Percentiles rank a stretch among this genome's conserved stretches.
phyloP scores from a whole-genome alignment of 116 monocot species.

The Zostera marina region DNA sequence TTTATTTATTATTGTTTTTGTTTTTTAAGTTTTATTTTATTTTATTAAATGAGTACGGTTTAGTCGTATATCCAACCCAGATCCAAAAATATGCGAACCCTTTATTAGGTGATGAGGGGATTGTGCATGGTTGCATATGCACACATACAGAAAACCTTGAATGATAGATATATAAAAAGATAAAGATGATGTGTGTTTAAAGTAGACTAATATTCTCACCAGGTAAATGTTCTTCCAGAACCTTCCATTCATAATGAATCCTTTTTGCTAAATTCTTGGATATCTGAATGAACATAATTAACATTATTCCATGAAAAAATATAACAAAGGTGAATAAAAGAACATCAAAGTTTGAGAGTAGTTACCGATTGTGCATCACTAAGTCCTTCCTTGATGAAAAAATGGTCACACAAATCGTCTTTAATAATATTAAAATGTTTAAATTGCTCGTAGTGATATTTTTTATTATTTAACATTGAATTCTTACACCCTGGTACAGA shows the following conservation, averaged over 20 bases:
- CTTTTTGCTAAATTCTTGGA: conserved; percentile 49
- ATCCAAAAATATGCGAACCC: too few relatives aligned
- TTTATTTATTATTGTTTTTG: too few relatives aligned
- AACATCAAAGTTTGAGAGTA: neutral
- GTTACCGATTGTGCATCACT: conserved; percentile 10
- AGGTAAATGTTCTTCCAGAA: conserved; percentile 12
- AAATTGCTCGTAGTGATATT: conserved; percentile 9
- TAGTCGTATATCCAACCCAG: too few relatives aligned
- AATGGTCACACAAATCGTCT: conserved; percentile 47
- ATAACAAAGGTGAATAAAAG: neutral
- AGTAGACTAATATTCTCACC: conserved; percentile 2
- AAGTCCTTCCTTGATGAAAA: conserved; percentile 10
- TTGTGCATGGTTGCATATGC: too few relatives aligned
- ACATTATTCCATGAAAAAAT: neutral
- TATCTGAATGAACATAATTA: conserved; percentile 19
- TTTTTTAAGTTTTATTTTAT: too few relatives aligned
- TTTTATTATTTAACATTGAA: neutral
- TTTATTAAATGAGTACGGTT: too few relatives aligned
- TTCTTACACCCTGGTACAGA: conserved; percentile 34
- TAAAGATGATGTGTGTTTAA: too few relatives aligned
- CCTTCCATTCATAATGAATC: conserved; percentile 19
- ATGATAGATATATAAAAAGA: neutral
- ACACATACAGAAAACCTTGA: too few relatives aligned
- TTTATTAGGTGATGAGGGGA: too few relatives aligned
- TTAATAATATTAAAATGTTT: conserved; percentile 63